Evolutionary conservation across 768 basidiomycete genomes (phyloP).

Genomic region (Dictyophora rubrovolvata): DNA sequence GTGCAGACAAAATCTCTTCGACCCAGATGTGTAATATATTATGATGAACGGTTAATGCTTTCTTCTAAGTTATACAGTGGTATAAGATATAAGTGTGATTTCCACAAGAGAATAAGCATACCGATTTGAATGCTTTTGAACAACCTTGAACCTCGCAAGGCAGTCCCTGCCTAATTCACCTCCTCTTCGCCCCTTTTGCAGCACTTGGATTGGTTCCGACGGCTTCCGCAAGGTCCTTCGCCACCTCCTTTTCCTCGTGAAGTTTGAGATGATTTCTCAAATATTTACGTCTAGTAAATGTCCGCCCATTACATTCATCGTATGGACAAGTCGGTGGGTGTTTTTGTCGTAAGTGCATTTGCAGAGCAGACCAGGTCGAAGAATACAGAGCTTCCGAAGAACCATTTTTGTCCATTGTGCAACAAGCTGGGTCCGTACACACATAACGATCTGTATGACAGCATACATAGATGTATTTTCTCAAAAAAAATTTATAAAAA

Average conservation of each 20-base stretch:
- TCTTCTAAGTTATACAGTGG: constrained; percentile 47
- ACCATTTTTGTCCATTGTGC: constrained; percentile 23
- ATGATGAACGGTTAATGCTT: constrained; percentile 58
- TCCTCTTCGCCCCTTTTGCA: constrained; percentile 58
- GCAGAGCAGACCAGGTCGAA: constrained; percentile 79
- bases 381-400: constrained; percentile 40
- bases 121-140: constrained; percentile 81
- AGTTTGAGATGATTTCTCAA: constrained; percentile 74
- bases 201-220: constrained; percentile 18
- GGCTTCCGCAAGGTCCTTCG: constrained; percentile 31
- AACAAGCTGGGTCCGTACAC: constrained; percentile 58
- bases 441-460: constrained; percentile 70
- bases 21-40: constrained; percentile 65
- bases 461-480: not conserved
- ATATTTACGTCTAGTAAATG: constrained; percentile 62
- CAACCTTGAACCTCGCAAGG: constrained; percentile 58
- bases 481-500: not conserved
- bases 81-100: not conserved
- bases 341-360: constrained; percentile 62
- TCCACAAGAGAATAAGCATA: constrained; percentile 24
- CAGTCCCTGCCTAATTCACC: constrained; percentile 75
- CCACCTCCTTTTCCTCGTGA: constrained; percentile 61
- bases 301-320: constrained; percentile 55
- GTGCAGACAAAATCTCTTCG: constrained; percentile 65
- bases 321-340: constrained; percentile 81